phyloP scores from a whole-genome alignment of 139 green algal species.

The Astrephomene gubernaculifera region DNA sequence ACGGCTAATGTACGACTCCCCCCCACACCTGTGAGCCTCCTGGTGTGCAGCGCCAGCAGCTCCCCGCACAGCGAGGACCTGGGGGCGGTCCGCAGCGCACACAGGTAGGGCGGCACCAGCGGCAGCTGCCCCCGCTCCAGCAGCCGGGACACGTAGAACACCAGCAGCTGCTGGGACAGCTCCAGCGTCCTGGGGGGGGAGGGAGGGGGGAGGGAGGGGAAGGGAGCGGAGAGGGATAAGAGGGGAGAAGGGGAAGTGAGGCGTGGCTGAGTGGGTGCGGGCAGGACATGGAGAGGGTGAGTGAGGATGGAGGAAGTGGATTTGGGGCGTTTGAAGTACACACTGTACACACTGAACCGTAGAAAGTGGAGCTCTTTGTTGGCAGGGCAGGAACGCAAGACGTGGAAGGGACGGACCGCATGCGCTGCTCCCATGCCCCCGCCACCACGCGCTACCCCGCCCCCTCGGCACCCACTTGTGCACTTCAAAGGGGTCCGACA shows the following conservation, averaged over 20 bases:
- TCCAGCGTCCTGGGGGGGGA: background rate
- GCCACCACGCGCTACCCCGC: too few relatives aligned
- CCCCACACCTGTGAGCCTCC: conserved; percentile 1
- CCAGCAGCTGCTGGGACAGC: conserved; percentile 37
- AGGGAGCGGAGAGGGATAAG: background rate
- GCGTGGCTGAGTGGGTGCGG: too few relatives aligned
- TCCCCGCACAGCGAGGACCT: conserved; percentile 43
- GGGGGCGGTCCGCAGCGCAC: conserved; percentile 59
- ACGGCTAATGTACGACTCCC: too few relatives aligned
- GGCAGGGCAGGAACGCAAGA: too few relatives aligned
- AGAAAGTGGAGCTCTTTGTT: too few relatives aligned
- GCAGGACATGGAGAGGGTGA: too few relatives aligned
- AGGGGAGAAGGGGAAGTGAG: too few relatives aligned
- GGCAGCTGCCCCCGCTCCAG: conserved; percentile 44
- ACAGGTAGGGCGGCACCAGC: conserved; percentile 66
- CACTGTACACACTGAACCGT: too few relatives aligned
- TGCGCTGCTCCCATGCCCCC: too few relatives aligned
- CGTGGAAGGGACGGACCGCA: too few relatives aligned
- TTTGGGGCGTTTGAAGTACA: too few relatives aligned
- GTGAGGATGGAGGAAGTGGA: too few relatives aligned
- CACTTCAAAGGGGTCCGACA: background rate
- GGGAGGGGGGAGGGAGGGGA: background rate
- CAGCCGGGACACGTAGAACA: conserved; percentile 41
- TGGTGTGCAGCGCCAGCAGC: conserved; percentile 29
- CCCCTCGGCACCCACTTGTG: background rate